Evolutionary conservation across 352 stramenopile species (phyloP).

Genomic region (Sclerospora graminicola): DNA sequence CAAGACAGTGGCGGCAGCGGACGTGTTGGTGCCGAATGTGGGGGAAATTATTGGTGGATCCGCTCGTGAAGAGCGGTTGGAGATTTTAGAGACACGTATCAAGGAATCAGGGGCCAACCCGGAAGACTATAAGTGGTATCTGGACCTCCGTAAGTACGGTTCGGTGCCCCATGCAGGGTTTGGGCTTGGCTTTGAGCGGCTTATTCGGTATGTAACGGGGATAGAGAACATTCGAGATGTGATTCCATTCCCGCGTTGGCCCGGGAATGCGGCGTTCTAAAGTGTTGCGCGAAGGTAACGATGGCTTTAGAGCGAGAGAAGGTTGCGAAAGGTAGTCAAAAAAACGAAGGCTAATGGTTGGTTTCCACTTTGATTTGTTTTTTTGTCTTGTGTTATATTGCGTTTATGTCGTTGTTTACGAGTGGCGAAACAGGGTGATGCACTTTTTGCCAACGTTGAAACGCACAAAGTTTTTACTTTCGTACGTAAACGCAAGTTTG

Average conservation of each 20-base stretch:
- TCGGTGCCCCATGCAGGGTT: constrained; percentile 96
- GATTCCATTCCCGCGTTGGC: constrained; percentile 96
- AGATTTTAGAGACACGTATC: constrained; percentile 79
- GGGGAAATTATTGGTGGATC: constrained; percentile 96
- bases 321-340: too few relatives aligned
- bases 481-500: constrained; percentile 15
- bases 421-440: too few relatives aligned
- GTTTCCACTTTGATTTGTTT: too few relatives aligned
- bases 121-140: constrained; percentile 94
- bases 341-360: too few relatives aligned
- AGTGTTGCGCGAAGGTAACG: constrained; percentile 5
- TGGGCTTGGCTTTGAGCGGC: constrained; percentile 96
- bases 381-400: too few relatives aligned
- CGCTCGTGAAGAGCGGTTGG: constrained; percentile 92
- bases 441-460: too few relatives aligned
- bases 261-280: constrained; percentile 91
- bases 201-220: constrained; percentile 96
- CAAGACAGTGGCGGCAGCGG: constrained; percentile 95
- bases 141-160: constrained; percentile 92
- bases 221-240: constrained; percentile 99
- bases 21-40: constrained; percentile 95
- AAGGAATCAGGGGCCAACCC: constrained; percentile 61
- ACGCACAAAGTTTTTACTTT: constrained; percentile 68
- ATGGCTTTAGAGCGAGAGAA: too few relatives aligned
- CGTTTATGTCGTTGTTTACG: too few relatives aligned